phyloP scores from a whole-genome alignment of 164 flowering plant genomes.

The Magnolia officinalis region DNA sequence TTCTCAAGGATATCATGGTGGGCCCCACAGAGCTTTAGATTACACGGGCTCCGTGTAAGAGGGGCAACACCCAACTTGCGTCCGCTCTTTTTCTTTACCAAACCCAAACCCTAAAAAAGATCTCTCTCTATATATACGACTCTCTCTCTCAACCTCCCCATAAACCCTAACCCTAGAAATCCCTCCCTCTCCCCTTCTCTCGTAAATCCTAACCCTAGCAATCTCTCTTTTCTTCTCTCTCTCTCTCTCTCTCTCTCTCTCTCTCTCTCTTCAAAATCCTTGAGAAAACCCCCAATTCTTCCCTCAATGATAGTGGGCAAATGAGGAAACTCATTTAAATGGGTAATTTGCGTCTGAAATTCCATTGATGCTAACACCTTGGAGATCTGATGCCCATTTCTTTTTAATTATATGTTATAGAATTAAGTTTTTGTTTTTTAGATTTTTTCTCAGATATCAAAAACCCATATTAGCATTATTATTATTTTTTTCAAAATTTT shows the following conservation, averaged over 20 bases:
- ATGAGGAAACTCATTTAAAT: constrained; percentile 16
- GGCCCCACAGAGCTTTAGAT: too few relatives aligned
- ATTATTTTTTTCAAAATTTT: too few relatives aligned
- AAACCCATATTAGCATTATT: too few relatives aligned
- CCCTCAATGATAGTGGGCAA: not conserved
- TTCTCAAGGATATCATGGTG: too few relatives aligned
- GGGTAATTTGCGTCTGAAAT: constrained; percentile 21
- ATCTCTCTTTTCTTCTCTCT: not conserved
- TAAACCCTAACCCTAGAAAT: not conserved
- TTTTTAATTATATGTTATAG: not conserved
- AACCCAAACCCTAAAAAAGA: too few relatives aligned
- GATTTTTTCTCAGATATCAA: too few relatives aligned
- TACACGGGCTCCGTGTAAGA: too few relatives aligned
- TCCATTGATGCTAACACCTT: constrained; percentile 18
- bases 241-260: not conserved
- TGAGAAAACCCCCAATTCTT: not conserved
- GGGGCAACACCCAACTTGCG: too few relatives aligned
- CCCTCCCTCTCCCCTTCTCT: not conserved
- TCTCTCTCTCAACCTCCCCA: too few relatives aligned
- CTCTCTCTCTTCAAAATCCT: not conserved
- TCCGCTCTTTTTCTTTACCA: not conserved
- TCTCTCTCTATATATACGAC: not conserved
- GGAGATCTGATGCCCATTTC: constrained; percentile 19
- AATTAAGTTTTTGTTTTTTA: too few relatives aligned
- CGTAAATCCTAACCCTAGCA: not conserved